Percentiles rank a stretch among this genome's conserved stretches.
Conservation (phyloP, 345 rosid species). For the Sonneratia alba region DNA sequence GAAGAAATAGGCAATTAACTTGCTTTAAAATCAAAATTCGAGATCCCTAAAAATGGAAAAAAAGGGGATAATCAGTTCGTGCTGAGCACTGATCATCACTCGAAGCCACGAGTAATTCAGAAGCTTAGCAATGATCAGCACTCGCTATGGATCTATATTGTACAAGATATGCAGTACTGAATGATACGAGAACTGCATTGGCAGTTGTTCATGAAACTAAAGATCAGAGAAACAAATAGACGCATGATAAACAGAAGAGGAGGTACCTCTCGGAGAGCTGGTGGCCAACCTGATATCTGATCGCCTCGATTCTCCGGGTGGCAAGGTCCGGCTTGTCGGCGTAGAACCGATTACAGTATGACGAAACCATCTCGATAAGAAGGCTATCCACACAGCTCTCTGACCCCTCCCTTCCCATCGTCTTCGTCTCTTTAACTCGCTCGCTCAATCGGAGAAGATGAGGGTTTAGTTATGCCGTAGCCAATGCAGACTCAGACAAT, state of each 20-base stretch:
- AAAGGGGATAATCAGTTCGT: background rate
- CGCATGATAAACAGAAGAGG: background rate
- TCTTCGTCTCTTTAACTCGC: conserved; percentile 7
- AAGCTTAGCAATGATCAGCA: background rate
- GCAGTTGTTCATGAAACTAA: background rate
- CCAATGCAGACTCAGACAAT: background rate
- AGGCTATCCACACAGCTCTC: conserved; percentile 87
- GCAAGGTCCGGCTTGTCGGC: conserved; percentile 89
- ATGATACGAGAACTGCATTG: background rate
- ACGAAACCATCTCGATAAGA: conserved; percentile 78
- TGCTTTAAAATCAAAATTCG: background rate
- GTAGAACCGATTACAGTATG: conserved; percentile 78
- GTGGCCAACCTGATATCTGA: conserved; percentile 98
- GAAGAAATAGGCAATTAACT: too few species aligned
- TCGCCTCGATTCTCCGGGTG: conserved; percentile 97
- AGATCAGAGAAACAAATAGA: background rate
- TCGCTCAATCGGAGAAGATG: background rate
- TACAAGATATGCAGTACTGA: background rate
- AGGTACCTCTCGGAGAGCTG: conserved; percentile 94
- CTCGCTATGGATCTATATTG: background rate
- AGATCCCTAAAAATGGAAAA: background rate
- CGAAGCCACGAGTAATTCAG: background rate
- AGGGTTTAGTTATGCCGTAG: background rate
- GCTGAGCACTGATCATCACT: background rate
- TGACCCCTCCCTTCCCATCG: conserved; percentile 81